These are phyloP conservation scores for Casuarina glauca DNA, from an alignment of 306 rosid species.

Conservation along the genomic window DNA sequence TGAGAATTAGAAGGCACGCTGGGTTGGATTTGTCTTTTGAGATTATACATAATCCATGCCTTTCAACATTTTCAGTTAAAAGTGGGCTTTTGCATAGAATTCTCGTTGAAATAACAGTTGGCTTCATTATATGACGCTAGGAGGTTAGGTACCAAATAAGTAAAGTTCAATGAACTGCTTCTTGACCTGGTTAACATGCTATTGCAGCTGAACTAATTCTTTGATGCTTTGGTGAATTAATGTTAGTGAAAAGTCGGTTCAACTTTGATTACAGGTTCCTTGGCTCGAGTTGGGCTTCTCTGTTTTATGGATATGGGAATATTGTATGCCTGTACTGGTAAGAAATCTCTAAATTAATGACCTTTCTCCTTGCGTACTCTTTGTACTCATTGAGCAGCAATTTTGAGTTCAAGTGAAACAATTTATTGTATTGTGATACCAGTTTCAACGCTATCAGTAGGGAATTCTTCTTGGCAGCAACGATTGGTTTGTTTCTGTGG, in stretches of 20 bases:
- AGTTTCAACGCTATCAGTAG: constrained; percentile 65
- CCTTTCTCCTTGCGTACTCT: constrained; percentile 17
- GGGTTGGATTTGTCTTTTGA: not conserved
- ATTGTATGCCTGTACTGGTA: constrained; percentile 75
- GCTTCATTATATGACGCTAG: not conserved
- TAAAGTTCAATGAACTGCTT: not conserved
- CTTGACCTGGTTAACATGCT: not conserved
- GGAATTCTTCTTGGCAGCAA: constrained; percentile 78
- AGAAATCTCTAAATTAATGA: constrained; percentile 26
- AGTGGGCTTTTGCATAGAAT: not conserved
- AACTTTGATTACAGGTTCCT: constrained; percentile 59
- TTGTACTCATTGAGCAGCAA: constrained; percentile 18
- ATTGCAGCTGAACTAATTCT: not conserved
- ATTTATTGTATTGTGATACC: constrained; percentile 28
- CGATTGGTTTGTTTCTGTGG: constrained; percentile 62
- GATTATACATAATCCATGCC: not conserved
- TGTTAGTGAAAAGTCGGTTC: not conserved
- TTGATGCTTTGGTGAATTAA: not conserved
- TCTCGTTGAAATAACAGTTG: not conserved
- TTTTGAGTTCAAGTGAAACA: constrained; percentile 24
- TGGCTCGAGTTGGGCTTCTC: constrained; percentile 82
- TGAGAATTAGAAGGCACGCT: not conserved
- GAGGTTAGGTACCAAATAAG: not conserved
- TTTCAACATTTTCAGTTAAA: not conserved
- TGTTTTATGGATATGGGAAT: constrained; percentile 90